Base-by-base conservation (phyloP, 371 early-diverging fungal species). In the Haplosporangium sp. region DNA sequence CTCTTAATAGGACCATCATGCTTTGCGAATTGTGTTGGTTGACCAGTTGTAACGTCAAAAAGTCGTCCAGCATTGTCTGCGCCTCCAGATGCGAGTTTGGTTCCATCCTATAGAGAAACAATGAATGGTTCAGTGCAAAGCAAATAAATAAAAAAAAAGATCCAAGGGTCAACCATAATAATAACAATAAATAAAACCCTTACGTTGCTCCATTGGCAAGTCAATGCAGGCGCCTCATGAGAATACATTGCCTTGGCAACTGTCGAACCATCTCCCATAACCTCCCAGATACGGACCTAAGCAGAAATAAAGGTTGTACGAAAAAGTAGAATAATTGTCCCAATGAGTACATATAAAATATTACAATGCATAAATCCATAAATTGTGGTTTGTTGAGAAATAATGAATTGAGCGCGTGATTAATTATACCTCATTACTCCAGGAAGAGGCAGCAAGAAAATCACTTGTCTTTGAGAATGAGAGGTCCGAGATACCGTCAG, bases 251-350 rank as follows among this genome's bases (percentile, higher is more conserved):
- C 93, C 77, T 94, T 94, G 9, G 95, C 94, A 11, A 89, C 82
- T 0, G 96, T 90, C n/a, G 86, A 84, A 7, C 93, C 93, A 65
- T 88, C 91, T 8, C 87, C 86, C 71, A 93, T 92, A 17, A 97
- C 91, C 78, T 97, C 96, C 89, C 95, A 97, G 64, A 97, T 91
- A 71, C 97, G 87, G 40, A 97, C 96, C 96, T 97, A 86, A 6
- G 68, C 44, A 42, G 27, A 47, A 6, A 27, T 27, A 27, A 27
- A 27, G 27, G 27, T 27, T 27, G 27, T 27, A 27, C 1, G 27
- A 27, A 27, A 27, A 27, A 27, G 27, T 27, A 27, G 27, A 27
- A 27, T 27, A 27, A 27, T 27, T 27, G 27, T 27, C 27, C 27
- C 27, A 27, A 27, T 27, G 27, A 27, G 27, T 27, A 27, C 27